Base-by-base conservation (phyloP, 2,329 filamentous ascomycete species). In the Colletotrichum costaricense region DNA sequence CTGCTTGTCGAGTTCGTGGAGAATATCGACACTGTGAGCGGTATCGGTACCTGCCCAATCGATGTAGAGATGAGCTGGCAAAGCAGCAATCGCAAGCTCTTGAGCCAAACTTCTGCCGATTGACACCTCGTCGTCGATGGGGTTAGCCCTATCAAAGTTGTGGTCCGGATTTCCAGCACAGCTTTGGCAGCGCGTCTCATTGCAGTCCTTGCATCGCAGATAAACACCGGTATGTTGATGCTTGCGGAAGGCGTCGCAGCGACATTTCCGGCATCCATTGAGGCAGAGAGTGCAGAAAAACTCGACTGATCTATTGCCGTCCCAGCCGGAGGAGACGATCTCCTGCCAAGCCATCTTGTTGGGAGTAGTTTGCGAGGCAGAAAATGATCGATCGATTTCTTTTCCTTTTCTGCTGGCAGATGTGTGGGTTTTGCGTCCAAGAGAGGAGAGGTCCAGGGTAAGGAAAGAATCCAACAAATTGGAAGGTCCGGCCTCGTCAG, bases 111-210 rank as follows among this genome's bases (percentile, higher is more conserved):
- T 59, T 19, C 56, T 57, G 49, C 69, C 54, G 9, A 30, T 35
- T 5, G 58, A 26, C 35, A 52, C 35, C 4, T 49, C 22, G 11
- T 24, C 12, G 22, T 70, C 26, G 26, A 73, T n/a, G 5, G 66
- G 42, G 26, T 67, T 24, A 7, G 75, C 75, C 2, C 65, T 33
- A 5, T 16, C 24, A 60, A 81, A 81, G 2, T 76, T 28, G 70
- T 86, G 85, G 0, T 56, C 42, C 0, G 85, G 84, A 38, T 86
- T 86, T 1, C 84, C 83, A 9, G 77, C 76, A 69, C 85, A 86
- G 33, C 73, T 77, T 12, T 73, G 72, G 76, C 85, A 86, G 16
- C 83, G 81, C n/a, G 80, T 80, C 7, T 78, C 78, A 7, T 70
- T 75, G 69, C 85, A 86, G 5, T 76, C 73, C 0, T 52, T n/a